A percentile compares a stretch with the other conserved stretches of the same genome.
Evolutionary conservation across 768 basidiomycete genomes (phyloP).

Genomic region (Phlebiopsis flavidoalba): DNA sequence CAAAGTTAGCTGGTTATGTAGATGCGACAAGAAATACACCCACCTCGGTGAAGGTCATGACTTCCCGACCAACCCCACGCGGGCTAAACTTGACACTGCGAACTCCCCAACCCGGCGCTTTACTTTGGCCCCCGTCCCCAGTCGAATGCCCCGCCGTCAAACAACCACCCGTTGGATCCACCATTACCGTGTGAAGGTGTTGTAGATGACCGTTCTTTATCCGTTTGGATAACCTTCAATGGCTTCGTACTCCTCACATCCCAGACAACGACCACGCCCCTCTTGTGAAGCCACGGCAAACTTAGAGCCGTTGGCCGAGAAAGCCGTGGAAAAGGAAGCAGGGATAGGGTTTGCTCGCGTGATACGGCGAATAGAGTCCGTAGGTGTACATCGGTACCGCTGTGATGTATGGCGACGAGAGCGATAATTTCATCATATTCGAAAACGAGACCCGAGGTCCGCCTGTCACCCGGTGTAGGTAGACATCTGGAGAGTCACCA

Average conservation of each 20-base stretch:
- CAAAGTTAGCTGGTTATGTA: background rate
- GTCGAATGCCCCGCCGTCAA: conserved; percentile 55
- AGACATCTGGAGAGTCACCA: conserved; percentile 85
- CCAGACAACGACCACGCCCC: conserved; percentile 75
- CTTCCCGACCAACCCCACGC: conserved; percentile 57
- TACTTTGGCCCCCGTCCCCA: conserved; percentile 48
- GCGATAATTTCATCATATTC: conserved; percentile 61
- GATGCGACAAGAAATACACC: conserved; percentile 13
- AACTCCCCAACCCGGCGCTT: conserved; percentile 79
- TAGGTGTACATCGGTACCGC: conserved; percentile 28
- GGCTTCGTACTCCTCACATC: conserved; percentile 73
- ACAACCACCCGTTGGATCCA: conserved; percentile 47
- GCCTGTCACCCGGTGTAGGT: conserved; percentile 72
- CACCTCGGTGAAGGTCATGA: conserved; percentile 91
- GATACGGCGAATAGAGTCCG: conserved; percentile 1
- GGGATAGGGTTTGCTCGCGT: conserved; percentile 33
- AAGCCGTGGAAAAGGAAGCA: conserved; percentile 78
- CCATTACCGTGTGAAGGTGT: conserved; percentile 29
- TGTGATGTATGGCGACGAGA: conserved; percentile 46
- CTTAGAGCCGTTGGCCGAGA: conserved; percentile 68
- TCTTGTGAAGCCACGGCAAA: conserved; percentile 84
- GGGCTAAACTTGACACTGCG: conserved; percentile 83
- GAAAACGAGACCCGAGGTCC: conserved; percentile 56
- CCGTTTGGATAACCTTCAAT: conserved; percentile 62
- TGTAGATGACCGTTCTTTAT: conserved; percentile 26